phyloP scores from a whole-genome alignment of 441 rosid species.

The Aleurites moluccanus region DNA sequence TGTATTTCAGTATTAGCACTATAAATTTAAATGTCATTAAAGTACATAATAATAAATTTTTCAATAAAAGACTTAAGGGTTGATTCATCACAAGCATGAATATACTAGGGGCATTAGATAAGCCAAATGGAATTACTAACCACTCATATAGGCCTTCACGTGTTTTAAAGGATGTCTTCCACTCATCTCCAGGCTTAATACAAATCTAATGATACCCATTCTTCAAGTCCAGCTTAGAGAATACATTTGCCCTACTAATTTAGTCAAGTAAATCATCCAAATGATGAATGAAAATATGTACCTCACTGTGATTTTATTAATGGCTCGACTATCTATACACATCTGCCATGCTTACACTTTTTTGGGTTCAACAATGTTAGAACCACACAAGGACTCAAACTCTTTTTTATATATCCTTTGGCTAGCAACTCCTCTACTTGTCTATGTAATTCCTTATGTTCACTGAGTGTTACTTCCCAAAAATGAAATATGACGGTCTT shows the following conservation, averaged over 20 bases:
- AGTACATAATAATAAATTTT: neutral
- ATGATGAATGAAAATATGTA: neutral
- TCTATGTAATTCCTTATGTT: too few species aligned
- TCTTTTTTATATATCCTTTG: too few species aligned
- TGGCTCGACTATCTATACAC: too few species aligned
- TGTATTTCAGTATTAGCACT: neutral
- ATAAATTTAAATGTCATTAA: neutral
- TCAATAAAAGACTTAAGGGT: neutral
- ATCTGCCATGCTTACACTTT: neutral
- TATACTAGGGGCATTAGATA: neutral
- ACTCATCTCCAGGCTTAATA: neutral
- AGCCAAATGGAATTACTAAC: too few species aligned
- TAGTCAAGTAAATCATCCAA: neutral
- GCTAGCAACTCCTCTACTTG: too few species aligned
- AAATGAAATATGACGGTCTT: too few species aligned
- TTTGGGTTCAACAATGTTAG: too few species aligned
- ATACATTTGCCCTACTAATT: neutral
- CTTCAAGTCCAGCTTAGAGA: too few species aligned
- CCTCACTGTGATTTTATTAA: neutral
- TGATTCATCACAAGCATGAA: neutral
- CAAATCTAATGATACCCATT: too few species aligned
- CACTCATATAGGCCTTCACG: neutral
- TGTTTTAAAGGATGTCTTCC: neutral
- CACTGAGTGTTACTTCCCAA: too few species aligned
- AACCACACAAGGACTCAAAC: too few species aligned